A percentile compares a stretch with the other conserved stretches of the same genome.
Evolutionary conservation across 1,139 yeast species (phyloP).

Genomic region (Kodamaea ohmeri): DNA sequence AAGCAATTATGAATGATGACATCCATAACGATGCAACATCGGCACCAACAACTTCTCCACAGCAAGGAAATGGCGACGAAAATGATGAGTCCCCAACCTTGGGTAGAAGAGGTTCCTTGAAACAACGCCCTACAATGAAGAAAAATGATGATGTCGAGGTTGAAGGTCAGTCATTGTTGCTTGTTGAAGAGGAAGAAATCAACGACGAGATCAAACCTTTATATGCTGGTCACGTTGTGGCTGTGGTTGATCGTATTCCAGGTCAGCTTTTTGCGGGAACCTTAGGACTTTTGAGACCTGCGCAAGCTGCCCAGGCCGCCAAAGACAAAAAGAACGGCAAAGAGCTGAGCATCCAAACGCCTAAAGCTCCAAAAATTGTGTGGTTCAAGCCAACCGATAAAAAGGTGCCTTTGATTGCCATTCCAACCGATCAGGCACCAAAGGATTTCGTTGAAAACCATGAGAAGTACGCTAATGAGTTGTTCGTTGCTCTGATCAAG

Average conservation of each 20-base stretch:
- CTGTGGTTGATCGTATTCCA: conserved; percentile 94
- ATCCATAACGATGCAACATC: conserved; percentile 71
- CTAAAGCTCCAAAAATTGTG: conserved; percentile 82
- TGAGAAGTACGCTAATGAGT: conserved; percentile 72
- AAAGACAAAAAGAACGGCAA: conserved; percentile 61
- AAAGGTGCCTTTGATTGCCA: conserved; percentile 95
- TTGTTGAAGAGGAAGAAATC: conserved; percentile 94
- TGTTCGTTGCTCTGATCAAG: conserved; percentile 92
- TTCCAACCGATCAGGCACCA: conserved; percentile 98
- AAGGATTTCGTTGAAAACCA: conserved; percentile 91
- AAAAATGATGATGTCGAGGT: conserved; percentile 98
- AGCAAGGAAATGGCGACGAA: conserved; percentile 16
- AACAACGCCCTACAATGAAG: conserved; percentile 97
- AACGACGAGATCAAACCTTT: conserved; percentile 90
- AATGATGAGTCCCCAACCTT: conserved; percentile 35
- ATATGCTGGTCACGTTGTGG: conserved; percentile 97
- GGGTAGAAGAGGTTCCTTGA: conserved; percentile 84
- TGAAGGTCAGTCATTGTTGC: conserved; percentile 88
- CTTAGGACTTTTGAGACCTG: conserved; percentile 87
- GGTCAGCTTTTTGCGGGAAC: conserved; percentile 96
- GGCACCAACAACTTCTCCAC: conserved; percentile 18
- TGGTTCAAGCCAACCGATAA: conserved; percentile 99
- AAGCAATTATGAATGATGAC: conserved; percentile 54
- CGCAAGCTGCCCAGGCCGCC: conserved; percentile 89
- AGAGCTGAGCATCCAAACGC: conserved; percentile 48